Conservation (phyloP, 495 filamentous ascomycete species). For the Trichoderma virens region DNA sequence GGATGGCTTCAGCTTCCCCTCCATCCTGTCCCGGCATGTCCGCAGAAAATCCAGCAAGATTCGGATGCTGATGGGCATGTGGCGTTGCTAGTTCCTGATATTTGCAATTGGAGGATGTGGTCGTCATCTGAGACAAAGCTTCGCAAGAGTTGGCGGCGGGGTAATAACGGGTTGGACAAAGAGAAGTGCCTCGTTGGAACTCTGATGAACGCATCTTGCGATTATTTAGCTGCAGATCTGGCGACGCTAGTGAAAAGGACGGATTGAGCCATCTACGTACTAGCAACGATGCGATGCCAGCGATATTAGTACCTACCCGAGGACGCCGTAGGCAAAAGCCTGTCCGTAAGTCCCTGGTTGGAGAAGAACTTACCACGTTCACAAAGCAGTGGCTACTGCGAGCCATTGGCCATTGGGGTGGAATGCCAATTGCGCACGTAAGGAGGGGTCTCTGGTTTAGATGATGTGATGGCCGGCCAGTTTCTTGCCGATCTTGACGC, state of each 20-base stretch:
- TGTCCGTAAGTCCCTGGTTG: not conserved
- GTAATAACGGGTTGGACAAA: not conserved
- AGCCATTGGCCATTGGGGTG: not conserved
- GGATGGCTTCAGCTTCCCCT: not conserved
- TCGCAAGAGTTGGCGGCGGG: slow-evolving; percentile 7
- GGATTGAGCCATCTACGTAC: not conserved
- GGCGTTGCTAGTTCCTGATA: not conserved
- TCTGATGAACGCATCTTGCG: not conserved
- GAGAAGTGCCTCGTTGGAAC: not conserved
- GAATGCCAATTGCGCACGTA: not conserved
- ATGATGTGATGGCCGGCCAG: not conserved
- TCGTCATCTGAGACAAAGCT: slow-evolving; percentile 4
- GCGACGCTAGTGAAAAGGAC: not conserved
- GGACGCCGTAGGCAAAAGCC: not conserved
- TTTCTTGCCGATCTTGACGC: not conserved
- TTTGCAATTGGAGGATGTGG: not conserved
- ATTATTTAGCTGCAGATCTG: not conserved
- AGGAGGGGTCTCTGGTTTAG: not conserved
- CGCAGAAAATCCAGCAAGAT: not conserved
- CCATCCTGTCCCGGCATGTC: not conserved
- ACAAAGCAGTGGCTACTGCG: not conserved
- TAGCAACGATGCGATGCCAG: not conserved
- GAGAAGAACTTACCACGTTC: not conserved
- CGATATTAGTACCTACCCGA: not conserved
- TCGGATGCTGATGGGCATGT: not conserved